Evolutionary conservation across 2,329 filamentous ascomycete genomes (phyloP).

Genomic region (Shiraia sp.): DNA sequence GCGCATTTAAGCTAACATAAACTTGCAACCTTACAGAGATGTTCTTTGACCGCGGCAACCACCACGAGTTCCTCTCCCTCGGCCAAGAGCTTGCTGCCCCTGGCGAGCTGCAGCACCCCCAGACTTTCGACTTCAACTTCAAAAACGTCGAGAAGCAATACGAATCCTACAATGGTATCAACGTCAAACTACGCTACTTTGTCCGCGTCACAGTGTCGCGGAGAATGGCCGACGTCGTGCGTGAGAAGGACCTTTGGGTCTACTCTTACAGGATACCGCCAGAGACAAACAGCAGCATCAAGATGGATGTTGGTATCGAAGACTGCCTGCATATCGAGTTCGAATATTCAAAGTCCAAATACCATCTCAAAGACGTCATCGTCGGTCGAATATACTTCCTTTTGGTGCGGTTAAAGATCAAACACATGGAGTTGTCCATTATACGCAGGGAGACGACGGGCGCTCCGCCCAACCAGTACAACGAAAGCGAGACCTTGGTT

Average conservation of each 20-base stretch:
- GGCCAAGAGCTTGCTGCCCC: conserved; percentile 96
- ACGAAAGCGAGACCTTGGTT: conserved; percentile 97
- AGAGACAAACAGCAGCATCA: conserved; percentile 97
- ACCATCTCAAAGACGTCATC: conserved; percentile 98
- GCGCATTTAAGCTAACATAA: conserved; percentile 14
- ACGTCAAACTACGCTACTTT: conserved; percentile 98
- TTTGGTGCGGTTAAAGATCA: conserved; percentile 96
- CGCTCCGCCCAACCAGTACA: conserved; percentile 96
- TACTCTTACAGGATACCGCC: conserved; percentile 98
- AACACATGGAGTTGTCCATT: conserved; percentile 99
- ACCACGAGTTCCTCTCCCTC: conserved; percentile 97
- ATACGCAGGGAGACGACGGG: conserved; percentile 96
- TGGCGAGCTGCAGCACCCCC: conserved; percentile 96
- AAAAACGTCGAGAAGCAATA: conserved; percentile 99
- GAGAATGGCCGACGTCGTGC: conserved; percentile 95
- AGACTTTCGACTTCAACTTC: conserved; percentile 99
- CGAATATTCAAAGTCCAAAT: conserved; percentile 99
- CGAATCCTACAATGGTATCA: conserved; percentile 99
- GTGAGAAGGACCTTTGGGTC: conserved; percentile 99
- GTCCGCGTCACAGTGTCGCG: conserved; percentile 94
- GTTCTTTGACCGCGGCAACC: conserved; percentile 99
- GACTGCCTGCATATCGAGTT: conserved; percentile 99
- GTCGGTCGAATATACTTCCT: conserved; percentile 98
- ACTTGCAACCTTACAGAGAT: conserved; percentile 84
- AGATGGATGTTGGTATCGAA: conserved; percentile 99